phyloP scores from a whole-genome alignment of 2,329 filamentous ascomycete genomes.

The Polychaeton citri region DNA sequence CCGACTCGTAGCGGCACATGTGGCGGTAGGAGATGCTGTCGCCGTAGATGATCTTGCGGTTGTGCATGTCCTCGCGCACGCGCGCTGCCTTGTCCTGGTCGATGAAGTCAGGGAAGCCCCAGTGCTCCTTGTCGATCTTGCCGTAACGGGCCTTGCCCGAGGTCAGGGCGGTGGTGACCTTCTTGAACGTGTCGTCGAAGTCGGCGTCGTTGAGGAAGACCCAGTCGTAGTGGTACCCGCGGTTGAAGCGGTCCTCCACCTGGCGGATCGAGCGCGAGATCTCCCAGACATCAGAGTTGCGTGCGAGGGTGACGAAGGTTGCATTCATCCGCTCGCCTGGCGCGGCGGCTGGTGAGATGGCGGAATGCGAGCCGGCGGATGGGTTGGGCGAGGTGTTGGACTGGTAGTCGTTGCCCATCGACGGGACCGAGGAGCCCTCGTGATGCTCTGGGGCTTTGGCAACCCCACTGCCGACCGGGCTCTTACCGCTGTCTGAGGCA shows the following conservation, averaged over 20 bases:
- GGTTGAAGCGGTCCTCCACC: conserved; percentile 96
- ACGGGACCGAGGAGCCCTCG: conserved; percentile 5
- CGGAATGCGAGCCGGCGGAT: conserved; percentile 11
- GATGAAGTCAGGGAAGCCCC: conserved; percentile 93
- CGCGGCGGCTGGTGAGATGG: conserved; percentile 32
- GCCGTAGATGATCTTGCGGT: conserved; percentile 94
- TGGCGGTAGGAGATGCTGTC: conserved; percentile 95
- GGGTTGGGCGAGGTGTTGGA: conserved; percentile 20
- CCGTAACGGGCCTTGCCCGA: conserved; percentile 89
- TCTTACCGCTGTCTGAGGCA: background rate
- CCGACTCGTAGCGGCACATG: conserved; percentile 98
- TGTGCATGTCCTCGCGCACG: conserved; percentile 86
- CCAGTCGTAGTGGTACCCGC: conserved; percentile 96
- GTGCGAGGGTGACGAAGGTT: conserved; percentile 89
- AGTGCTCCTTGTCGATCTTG: conserved; percentile 79
- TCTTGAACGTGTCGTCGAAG: conserved; percentile 88
- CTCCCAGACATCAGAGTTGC: conserved; percentile 91
- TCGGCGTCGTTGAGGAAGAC: conserved; percentile 95
- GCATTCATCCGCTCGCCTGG: conserved; percentile 78
- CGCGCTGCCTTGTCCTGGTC: conserved; percentile 86
- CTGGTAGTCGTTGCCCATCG: background rate
- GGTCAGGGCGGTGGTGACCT: conserved; percentile 75
- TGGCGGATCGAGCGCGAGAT: conserved; percentile 92
- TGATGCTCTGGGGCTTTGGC: conserved; percentile 1
- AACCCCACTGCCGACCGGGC: background rate